A percentile compares a stretch with the other conserved stretches of the same genome.
Evolutionary conservation across 2,329 filamentous ascomycete genomes (phyloP).

Genomic region (Fusarium torulosum): DNA sequence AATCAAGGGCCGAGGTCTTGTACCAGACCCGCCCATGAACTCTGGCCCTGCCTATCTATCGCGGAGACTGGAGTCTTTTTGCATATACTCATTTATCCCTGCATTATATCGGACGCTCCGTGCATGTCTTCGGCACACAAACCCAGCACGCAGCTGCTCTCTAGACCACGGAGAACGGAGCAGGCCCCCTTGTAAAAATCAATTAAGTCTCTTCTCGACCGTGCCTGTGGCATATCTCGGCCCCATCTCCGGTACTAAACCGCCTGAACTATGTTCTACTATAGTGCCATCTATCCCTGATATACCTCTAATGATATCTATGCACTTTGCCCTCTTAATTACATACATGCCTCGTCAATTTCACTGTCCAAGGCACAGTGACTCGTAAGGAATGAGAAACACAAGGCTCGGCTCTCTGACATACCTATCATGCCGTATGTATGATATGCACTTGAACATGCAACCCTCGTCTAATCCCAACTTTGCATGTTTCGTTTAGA

Average conservation of each 20-base stretch:
- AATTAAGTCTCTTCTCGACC: constrained; percentile 1
- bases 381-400: constrained; percentile 31
- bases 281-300: constrained; percentile 4
- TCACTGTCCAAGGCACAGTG: constrained; percentile 6
- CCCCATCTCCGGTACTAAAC: constrained; percentile 15
- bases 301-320: constrained; percentile 6
- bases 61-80: constrained; percentile 4
- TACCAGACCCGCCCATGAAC: constrained; percentile 6
- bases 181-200: not conserved
- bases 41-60: constrained; percentile 17
- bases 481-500: constrained; percentile 35
- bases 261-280: not conserved
- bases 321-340: constrained; percentile 13
- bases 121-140: constrained; percentile 13
- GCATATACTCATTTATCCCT: constrained; percentile 26
- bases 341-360: constrained; percentile 9
- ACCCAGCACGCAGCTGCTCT: not conserved
- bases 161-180: too few relatives aligned
- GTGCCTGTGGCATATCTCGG: constrained; percentile 22
- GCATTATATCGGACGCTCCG: constrained; percentile 32
- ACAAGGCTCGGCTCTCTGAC: constrained; percentile 11
- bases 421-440: constrained; percentile 7
- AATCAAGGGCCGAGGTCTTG: constrained; percentile 2
- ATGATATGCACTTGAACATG: constrained; percentile 7
- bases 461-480: constrained; percentile 8